A percentile compares a stretch with the other conserved stretches of the same genome.
Conservation (phyloP, 2,329 filamentous ascomycete species). For the Fusarium pseudoanthophilum region DNA sequence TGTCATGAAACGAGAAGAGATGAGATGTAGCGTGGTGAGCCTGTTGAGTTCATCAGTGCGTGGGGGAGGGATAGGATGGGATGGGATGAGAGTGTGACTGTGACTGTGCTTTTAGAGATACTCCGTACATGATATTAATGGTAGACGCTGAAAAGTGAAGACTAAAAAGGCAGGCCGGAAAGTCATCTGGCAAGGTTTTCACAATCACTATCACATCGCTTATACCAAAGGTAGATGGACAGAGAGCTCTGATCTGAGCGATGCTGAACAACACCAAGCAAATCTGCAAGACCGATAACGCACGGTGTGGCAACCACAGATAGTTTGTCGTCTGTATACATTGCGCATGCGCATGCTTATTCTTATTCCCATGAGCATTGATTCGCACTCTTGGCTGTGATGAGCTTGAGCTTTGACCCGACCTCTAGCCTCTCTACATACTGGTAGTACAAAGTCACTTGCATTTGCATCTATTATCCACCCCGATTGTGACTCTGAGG, state of each 20-base stretch:
- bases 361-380: neutral
- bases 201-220: constrained; percentile 26
- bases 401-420: constrained; percentile 1
- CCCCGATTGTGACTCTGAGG: constrained; percentile 21
- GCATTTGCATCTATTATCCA: constrained; percentile 26
- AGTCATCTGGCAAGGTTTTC: constrained; percentile 3
- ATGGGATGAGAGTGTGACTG: neutral
- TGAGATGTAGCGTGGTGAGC: neutral
- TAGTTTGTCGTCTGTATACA: neutral
- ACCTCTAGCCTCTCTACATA: neutral
- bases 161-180: neutral
- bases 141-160: neutral
- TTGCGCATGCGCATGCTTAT: neutral
- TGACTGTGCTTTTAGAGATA: neutral
- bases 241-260: neutral
- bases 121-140: neutral
- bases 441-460: neutral
- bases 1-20: constrained; percentile 8
- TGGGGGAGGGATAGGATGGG: neutral
- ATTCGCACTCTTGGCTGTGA: neutral
- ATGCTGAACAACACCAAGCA: neutral
- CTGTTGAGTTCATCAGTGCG: neutral
- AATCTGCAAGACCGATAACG: neutral
- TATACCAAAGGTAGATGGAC: neutral
- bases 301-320: neutral